These are phyloP conservation scores for Sphagnum tenellum DNA, from an alignment of 225 moss, liverwort and hornwort genomes.

Conservation along the genomic window DNA sequence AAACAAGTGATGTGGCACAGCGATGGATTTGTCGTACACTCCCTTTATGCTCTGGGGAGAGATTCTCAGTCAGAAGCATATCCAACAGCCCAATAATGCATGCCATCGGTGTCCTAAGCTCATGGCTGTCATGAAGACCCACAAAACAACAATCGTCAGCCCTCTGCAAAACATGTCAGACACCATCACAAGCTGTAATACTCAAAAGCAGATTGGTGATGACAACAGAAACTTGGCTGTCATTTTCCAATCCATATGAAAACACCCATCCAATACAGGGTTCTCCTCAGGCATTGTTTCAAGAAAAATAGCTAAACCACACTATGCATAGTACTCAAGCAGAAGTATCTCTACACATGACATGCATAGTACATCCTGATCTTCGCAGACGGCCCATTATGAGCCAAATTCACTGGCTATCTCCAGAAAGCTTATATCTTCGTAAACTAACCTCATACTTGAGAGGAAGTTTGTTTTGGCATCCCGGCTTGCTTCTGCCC, in stretches of 20 bases:
- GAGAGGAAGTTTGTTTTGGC: slow-evolving; percentile 81
- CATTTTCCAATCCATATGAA: no score
- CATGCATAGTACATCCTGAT: no score
- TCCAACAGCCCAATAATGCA: slow-evolving; percentile 81
- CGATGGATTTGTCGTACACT: slow-evolving; percentile 85
- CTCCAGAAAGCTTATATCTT: no score
- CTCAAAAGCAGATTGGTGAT: no score
- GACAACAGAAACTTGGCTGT: no score
- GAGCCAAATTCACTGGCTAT: no score
- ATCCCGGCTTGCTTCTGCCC: slow-evolving; percentile 77
- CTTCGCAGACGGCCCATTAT: no score
- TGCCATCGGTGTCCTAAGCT: slow-evolving; percentile 93
- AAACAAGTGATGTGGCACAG: slow-evolving; percentile 75
- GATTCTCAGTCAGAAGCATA: slow-evolving; percentile 66
- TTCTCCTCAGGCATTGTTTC: no score
- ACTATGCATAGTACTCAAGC: no score
- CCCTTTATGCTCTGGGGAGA: slow-evolving; percentile 67
- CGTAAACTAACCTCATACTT: slow-evolving; percentile 56
- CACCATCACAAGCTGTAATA: background rate
- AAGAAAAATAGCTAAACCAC: no score
- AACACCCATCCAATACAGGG: no score
- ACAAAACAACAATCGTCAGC: background rate
- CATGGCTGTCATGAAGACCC: slow-evolving; percentile 44
- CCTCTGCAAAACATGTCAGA: background rate
- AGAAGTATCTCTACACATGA: no score